Conservation (phyloP, 2,329 filamentous ascomycete species). For the Corinectria fuckeliana region DNA sequence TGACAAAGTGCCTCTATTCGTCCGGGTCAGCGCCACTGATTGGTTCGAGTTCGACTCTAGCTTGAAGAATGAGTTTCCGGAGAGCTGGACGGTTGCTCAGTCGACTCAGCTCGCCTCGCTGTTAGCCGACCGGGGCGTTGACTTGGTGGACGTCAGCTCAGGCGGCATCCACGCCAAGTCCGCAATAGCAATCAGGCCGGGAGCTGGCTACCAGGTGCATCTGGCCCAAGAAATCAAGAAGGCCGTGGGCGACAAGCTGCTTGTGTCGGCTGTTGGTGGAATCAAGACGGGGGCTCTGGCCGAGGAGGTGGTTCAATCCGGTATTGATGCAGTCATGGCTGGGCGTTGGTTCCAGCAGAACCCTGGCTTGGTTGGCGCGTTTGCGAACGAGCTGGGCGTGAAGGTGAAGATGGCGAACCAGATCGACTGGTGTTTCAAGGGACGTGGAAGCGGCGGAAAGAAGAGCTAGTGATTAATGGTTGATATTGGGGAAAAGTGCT, state of each 20-base stretch:
- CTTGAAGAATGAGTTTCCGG: constrained; percentile 26
- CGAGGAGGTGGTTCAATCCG: constrained; percentile 53
- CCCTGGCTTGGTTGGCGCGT: constrained; percentile 59
- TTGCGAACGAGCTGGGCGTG: constrained; percentile 59
- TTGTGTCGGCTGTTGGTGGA: constrained; percentile 54
- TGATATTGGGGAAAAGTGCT: too few relatives aligned
- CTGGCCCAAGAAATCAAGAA: constrained; percentile 75
- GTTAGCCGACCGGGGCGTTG: constrained; percentile 70
- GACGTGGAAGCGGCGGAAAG: too few relatives aligned
- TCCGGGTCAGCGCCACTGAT: constrained; percentile 75
- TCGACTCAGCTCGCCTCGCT: constrained; percentile 67
- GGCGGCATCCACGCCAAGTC: constrained; percentile 69
- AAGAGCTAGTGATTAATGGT: too few relatives aligned
- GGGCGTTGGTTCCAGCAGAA: constrained; percentile 65
- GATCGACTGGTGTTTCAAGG: background rate
- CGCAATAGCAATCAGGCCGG: constrained; percentile 52
- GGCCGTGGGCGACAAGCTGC: constrained; percentile 66
- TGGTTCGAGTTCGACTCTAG: constrained; percentile 69
- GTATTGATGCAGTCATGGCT: constrained; percentile 55
- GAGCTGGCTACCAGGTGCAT: constrained; percentile 68
- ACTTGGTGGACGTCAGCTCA: constrained; percentile 75
- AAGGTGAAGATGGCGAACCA: constrained; percentile 38
- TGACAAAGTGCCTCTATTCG: constrained; percentile 71
- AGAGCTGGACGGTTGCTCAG: constrained; percentile 72
- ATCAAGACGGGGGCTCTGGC: constrained; percentile 54